These are phyloP conservation scores for Phytomonas serpens DNA, from an alignment of 208 protist species.

Conservation along the genomic window DNA sequence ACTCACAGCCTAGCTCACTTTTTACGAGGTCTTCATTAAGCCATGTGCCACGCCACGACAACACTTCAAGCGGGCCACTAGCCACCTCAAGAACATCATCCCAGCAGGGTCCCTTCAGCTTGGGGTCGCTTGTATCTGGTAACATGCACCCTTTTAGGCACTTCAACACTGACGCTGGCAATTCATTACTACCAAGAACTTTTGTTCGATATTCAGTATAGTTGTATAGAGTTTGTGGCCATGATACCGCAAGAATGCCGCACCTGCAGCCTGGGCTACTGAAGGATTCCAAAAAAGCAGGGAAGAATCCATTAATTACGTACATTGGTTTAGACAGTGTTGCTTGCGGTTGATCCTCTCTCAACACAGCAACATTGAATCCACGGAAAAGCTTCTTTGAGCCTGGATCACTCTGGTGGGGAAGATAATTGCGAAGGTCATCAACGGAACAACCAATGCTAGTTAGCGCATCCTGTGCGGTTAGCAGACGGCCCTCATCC, in stretches of 20 bases:
- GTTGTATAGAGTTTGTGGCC: constrained; percentile 30
- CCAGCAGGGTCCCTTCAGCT: not conserved
- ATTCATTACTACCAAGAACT: constrained; percentile 34
- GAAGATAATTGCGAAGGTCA: not conserved
- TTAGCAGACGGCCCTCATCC: constrained; percentile 45
- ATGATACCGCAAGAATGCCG: constrained; percentile 20
- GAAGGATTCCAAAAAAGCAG: constrained; percentile 33
- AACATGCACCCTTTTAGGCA: not conserved
- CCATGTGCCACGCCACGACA: constrained; percentile 68
- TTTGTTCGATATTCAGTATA: constrained; percentile 37
- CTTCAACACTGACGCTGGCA: not conserved
- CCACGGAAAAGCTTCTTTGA: constrained; percentile 26
- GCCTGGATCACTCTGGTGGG: not conserved
- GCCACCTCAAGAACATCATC: not conserved
- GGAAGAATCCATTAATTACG: constrained; percentile 77
- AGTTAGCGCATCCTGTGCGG: constrained; percentile 42
- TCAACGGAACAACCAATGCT: constrained; percentile 12
- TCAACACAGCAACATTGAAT: constrained; percentile 23
- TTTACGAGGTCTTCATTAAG: constrained; percentile 28
- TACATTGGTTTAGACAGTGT: constrained; percentile 19
- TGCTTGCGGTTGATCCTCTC: not conserved
- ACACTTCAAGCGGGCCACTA: constrained; percentile 58
- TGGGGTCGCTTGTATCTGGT: not conserved
- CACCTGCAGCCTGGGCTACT: constrained; percentile 6
- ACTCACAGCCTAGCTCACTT: constrained; percentile 45